These are phyloP conservation scores for Collybiopsis confluens DNA, from an alignment of 768 basidiomycete species.

Conservation along the genomic window DNA sequence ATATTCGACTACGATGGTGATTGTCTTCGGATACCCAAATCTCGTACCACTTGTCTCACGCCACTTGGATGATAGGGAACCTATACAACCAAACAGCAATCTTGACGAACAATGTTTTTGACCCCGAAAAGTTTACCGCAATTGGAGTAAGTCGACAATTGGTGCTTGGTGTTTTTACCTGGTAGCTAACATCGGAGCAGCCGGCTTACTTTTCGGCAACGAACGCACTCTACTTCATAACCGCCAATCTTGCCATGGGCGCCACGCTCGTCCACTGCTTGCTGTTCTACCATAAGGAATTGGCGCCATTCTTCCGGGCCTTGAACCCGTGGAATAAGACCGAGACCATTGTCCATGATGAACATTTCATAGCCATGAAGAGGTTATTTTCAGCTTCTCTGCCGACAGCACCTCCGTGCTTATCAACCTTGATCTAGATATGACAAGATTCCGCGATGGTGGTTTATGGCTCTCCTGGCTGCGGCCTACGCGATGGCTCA, in stretches of 20 bases:
- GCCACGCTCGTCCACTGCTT: constrained; percentile 19
- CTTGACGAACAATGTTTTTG: constrained; percentile 20
- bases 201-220: constrained; percentile 32
- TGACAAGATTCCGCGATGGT: constrained; percentile 16
- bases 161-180: too few relatives aligned
- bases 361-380: constrained; percentile 15
- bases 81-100: constrained; percentile 24
- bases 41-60: background rate
- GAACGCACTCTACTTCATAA: constrained; percentile 19
- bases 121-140: constrained; percentile 16
- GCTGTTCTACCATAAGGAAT: constrained; percentile 32
- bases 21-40: background rate
- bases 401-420: background rate
- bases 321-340: constrained; percentile 25
- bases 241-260: constrained; percentile 16
- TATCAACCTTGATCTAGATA: constrained; percentile 13
- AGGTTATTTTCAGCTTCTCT: background rate
- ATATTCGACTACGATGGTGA: constrained; percentile 7
- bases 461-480: constrained; percentile 18
- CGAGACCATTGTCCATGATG: constrained; percentile 22
- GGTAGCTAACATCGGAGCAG: too few relatives aligned
- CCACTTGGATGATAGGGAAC: too few relatives aligned
- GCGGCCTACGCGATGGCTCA: constrained; percentile 17
- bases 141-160: constrained; percentile 9
- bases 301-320: background rate